Conservation (phyloP, 768 basidiomycete species). For the Trametes cingulata region DNA sequence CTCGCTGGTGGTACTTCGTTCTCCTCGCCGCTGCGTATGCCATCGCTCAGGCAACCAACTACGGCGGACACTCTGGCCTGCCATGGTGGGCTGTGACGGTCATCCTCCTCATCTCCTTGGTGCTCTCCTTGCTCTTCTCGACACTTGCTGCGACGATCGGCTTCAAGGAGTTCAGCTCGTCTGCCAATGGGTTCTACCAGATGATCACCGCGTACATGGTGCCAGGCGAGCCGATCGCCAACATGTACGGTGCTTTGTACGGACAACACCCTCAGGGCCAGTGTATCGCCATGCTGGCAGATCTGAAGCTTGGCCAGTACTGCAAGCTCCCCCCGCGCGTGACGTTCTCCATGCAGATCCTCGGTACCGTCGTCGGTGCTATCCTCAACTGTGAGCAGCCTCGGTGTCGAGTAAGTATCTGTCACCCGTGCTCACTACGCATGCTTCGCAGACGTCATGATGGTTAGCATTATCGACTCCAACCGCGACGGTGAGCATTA, state of each 20-base stretch:
- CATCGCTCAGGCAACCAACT: slow-evolving; percentile 49
- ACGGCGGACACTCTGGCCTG: slow-evolving; percentile 53
- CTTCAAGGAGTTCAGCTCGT: slow-evolving; percentile 31
- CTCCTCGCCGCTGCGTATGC: slow-evolving; percentile 46
- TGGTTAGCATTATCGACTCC: slow-evolving; percentile 32
- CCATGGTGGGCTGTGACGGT: slow-evolving; percentile 57
- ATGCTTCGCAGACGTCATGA: slow-evolving; percentile 28
- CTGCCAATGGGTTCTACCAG: slow-evolving; percentile 34
- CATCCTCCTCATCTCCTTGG: slow-evolving; percentile 49
- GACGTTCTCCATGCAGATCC: slow-evolving; percentile 46
- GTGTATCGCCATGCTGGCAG: slow-evolving; percentile 52
- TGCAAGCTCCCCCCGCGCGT: slow-evolving; percentile 64
- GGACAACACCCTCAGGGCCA: slow-evolving; percentile 40
- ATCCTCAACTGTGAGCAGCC: slow-evolving; percentile 41
- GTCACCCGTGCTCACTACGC: neutral
- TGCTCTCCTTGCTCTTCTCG: slow-evolving; percentile 57
- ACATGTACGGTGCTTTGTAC: slow-evolving; percentile 47
- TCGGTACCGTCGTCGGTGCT: slow-evolving; percentile 55
- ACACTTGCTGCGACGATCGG: slow-evolving; percentile 44
- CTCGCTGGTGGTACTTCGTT: slow-evolving; percentile 53
- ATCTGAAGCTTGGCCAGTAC: slow-evolving; percentile 58
- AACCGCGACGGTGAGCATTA: slow-evolving; percentile 25
- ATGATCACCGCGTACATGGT: slow-evolving; percentile 33
- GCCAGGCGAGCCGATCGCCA: slow-evolving; percentile 32
- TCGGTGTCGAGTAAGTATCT: neutral